These are phyloP conservation scores for Straminergon stramineum DNA, from an alignment of 225 moss, liverwort and hornwort genomes.

Conservation along the genomic window DNA sequence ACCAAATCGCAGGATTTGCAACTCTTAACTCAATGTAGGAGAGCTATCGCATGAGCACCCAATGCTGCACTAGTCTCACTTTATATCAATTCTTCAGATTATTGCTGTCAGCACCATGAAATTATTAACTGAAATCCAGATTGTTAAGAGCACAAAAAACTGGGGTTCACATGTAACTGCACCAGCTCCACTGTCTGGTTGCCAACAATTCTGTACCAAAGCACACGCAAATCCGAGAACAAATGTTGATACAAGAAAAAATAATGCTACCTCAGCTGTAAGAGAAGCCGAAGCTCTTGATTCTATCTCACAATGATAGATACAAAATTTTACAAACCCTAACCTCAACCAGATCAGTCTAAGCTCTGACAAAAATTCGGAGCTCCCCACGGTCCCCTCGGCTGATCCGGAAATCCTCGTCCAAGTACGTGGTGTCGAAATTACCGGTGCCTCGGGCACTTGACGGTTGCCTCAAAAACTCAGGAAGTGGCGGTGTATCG, in stretches of 20 bases:
- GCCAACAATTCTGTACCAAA: not conserved
- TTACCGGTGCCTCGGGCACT: slow-evolving; percentile 24
- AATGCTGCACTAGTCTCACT: not conserved
- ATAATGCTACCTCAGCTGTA: not conserved
- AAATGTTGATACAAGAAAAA: not conserved
- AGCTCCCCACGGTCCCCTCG: slow-evolving; percentile 96
- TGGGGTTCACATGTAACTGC: not conserved
- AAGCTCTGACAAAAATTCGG: slow-evolving; percentile 75
- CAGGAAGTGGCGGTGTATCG: slow-evolving; percentile 64
- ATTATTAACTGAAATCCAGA: not conserved
- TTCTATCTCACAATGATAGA: not conserved
- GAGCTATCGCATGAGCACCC: not conserved
- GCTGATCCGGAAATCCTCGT: slow-evolving; percentile 71
- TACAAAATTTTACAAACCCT: slow-evolving; percentile 3
- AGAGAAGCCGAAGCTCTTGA: not conserved
- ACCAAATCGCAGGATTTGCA: not conserved
- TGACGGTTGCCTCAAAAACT: slow-evolving; percentile 43
- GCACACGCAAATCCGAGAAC: not conserved
- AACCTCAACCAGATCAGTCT: not conserved
- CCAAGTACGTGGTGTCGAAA: slow-evolving; percentile 78
- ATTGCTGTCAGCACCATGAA: not conserved
- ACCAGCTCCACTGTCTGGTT: not conserved
- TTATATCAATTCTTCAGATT: not conserved
- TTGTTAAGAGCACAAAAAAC: not conserved
- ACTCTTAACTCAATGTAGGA: not conserved